phyloP scores from a whole-genome alignment of 371 early-diverging fungal species.

The Rhizopus sp. region DNA sequence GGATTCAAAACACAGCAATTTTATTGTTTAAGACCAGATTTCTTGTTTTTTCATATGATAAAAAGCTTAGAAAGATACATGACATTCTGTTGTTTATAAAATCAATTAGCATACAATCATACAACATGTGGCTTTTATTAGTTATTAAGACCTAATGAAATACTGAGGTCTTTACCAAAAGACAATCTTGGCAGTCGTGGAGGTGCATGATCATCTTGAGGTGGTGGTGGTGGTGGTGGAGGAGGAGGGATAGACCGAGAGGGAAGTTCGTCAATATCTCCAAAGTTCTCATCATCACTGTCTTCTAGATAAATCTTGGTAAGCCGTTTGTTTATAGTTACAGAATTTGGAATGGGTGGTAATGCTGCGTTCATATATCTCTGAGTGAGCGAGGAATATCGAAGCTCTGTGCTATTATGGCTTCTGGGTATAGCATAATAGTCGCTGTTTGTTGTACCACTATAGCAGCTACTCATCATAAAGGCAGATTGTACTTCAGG shows the following conservation, averaged over 20 bases:
- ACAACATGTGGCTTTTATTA: not conserved
- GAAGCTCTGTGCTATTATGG: slow-evolving; percentile 6
- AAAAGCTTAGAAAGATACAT: not conserved
- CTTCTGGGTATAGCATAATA: not conserved
- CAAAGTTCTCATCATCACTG: slow-evolving; percentile 25
- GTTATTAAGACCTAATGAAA: slow-evolving; percentile 20
- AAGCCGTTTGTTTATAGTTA: slow-evolving; percentile 16
- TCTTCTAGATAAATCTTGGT: slow-evolving; percentile 29
- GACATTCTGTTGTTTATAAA: no score
- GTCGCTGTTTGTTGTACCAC: slow-evolving; percentile 3
- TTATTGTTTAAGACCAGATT: no score
- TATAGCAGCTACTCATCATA: slow-evolving; percentile 13
- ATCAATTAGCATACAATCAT: not conserved
- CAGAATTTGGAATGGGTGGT: slow-evolving; percentile 31
- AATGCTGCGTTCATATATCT: slow-evolving; percentile 30
- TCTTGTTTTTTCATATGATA: not conserved
- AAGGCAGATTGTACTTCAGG: slow-evolving; percentile 18
- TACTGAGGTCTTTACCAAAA: slow-evolving; percentile 29
- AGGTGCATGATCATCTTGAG: slow-evolving; percentile 14
- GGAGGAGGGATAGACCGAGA: slow-evolving; percentile 9
- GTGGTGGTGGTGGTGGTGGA: slow-evolving; percentile 18
- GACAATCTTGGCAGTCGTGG: slow-evolving; percentile 29
- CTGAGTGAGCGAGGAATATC: slow-evolving; percentile 7
- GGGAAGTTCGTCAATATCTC: not conserved
- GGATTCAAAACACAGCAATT: no score